Conservation (phyloP, 257 asterid species). For the Echium plantagineum region DNA sequence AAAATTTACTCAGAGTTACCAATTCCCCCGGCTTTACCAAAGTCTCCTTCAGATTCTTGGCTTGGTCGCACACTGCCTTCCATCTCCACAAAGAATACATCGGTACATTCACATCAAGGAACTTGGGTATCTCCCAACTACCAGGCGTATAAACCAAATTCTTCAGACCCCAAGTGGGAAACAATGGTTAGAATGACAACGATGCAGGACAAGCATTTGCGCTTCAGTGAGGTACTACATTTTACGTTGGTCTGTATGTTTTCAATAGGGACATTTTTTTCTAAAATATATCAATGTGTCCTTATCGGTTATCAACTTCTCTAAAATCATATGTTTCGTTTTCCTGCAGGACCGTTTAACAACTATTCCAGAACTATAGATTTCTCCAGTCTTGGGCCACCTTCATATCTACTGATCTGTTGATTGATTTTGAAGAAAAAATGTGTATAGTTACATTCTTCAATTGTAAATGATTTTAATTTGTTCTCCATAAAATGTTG, state of each 20-base stretch:
- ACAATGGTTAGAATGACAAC: conserved; percentile 45
- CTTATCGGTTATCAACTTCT: conserved; percentile 3
- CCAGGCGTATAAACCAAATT: conserved; percentile 22
- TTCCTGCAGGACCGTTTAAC: conserved; percentile 35
- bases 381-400: conserved; percentile 7
- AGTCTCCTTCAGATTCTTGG: conserved; percentile 89
- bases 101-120: conserved; percentile 14
- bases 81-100: conserved; percentile 30
- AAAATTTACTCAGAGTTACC: conserved; percentile 14
- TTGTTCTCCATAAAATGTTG: not conserved
- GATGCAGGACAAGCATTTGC: conserved; percentile 32
- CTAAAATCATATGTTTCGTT: not conserved
- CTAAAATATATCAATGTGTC: not conserved
- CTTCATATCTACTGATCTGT: not conserved
- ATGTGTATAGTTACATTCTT: not conserved
- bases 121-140: conserved; percentile 16
- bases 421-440: not conserved
- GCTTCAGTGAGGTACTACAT: conserved; percentile 36
- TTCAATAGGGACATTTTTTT: not conserved
- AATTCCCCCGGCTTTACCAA: conserved; percentile 63
- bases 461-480: not conserved
- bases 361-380: conserved; percentile 41
- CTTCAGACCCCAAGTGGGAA: conserved; percentile 47
- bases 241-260: not conserved
- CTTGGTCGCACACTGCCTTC: conserved; percentile 77